Percentiles rank a stretch among this genome's conserved stretches.
Conservation (phyloP, 2,329 filamentous ascomycete genomes). For the Purpureocillium takamizusanense region DNA sequence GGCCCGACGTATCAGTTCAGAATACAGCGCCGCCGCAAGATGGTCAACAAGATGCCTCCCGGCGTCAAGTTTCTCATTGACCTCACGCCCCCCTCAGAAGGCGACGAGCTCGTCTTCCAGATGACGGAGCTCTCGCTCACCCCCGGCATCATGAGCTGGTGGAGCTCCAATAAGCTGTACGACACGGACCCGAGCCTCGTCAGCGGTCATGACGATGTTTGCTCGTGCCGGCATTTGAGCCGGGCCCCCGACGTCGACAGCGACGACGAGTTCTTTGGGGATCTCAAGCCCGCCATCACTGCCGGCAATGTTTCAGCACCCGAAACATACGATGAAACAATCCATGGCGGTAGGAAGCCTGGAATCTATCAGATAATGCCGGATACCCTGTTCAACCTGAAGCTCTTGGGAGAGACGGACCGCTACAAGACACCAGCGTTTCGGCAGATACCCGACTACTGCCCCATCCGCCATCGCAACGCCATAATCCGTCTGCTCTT, state of each 20-base stretch:
- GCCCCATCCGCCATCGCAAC: constrained; percentile 51
- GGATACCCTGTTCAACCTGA: neutral
- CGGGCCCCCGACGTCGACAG: neutral
- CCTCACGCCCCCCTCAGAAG: constrained; percentile 51
- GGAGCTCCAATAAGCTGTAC: constrained; percentile 26
- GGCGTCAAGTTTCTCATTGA: constrained; percentile 53
- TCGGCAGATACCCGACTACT: constrained; percentile 48
- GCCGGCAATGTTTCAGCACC: too few species aligned
- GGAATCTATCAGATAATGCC: too few species aligned
- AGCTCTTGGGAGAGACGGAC: constrained; percentile 13
- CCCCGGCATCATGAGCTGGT: constrained; percentile 46
- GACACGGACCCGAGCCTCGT: constrained; percentile 19
- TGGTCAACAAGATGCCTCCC: constrained; percentile 22
- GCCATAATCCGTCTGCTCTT: constrained; percentile 55
- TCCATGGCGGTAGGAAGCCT: too few species aligned
- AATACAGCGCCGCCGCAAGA: constrained; percentile 24
- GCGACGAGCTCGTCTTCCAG: constrained; percentile 52
- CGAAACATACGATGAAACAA: too few species aligned
- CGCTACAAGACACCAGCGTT: constrained; percentile 17
- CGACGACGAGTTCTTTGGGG: neutral
- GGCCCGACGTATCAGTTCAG: constrained; percentile 30
- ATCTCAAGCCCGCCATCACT: too few species aligned
- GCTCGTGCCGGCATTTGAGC: constrained; percentile 15
- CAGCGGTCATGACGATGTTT: constrained; percentile 33
- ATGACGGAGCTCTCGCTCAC: constrained; percentile 51